phyloP scores from a whole-genome alignment of 805 yeast species.

The Clavispora carvajalis region DNA sequence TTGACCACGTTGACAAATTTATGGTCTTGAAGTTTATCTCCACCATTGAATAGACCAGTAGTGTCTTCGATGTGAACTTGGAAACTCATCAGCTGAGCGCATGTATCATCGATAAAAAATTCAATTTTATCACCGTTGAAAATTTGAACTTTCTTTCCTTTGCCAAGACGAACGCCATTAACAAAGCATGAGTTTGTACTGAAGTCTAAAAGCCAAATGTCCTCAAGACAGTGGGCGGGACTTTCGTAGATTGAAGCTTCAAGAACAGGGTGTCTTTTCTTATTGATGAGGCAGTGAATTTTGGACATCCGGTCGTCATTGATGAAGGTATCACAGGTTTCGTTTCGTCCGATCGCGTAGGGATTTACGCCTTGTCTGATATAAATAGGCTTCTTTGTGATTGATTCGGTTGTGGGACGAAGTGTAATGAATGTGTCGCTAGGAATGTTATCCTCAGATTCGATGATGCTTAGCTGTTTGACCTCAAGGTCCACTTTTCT shows the following conservation, averaged over 20 bases:
- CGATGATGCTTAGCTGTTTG: neutral
- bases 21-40: constrained; percentile 21
- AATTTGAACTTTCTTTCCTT: constrained; percentile 56
- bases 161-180: constrained; percentile 54
- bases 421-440: constrained; percentile 62
- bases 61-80: constrained; percentile 49
- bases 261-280: constrained; percentile 55
- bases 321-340: constrained; percentile 54
- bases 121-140: constrained; percentile 62
- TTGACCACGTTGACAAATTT: constrained; percentile 19
- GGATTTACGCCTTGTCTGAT: constrained; percentile 66
- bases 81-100: constrained; percentile 50
- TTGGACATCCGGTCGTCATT: constrained; percentile 78
- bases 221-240: constrained; percentile 70
- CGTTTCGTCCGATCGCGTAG: constrained; percentile 70
- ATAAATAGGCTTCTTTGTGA: constrained; percentile 42
- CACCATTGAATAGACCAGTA: constrained; percentile 59
- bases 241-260: constrained; percentile 53
- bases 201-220: constrained; percentile 73
- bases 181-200: constrained; percentile 78
- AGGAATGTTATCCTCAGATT: constrained; percentile 25
- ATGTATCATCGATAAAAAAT: constrained; percentile 56
- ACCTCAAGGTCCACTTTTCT: neutral
- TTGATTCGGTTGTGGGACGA: constrained; percentile 44
- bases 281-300: constrained; percentile 67